Evolutionary conservation across 768 basidiomycete species (phyloP).

Genomic region (Jaapia argillacea): DNA sequence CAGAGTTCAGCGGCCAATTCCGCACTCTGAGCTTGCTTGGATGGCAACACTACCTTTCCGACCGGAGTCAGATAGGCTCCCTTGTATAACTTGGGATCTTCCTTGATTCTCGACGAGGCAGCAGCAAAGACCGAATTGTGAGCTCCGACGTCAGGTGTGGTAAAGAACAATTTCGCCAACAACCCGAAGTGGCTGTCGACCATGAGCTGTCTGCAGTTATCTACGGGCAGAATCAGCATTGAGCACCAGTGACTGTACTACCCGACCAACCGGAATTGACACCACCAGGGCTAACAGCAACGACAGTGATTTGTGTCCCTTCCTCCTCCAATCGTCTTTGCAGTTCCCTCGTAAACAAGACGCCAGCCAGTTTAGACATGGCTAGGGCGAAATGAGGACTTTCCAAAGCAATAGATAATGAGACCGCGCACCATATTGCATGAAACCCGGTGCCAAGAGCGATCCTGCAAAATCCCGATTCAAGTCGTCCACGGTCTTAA

Average conservation of each 20-base stretch:
- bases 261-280: not conserved
- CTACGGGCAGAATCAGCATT: not conserved
- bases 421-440: no score
- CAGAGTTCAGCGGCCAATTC: not conserved
- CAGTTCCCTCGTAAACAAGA: not conserved
- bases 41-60: not conserved
- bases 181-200: not conserved
- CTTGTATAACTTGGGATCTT: not conserved
- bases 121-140: not conserved
- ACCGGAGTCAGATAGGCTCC: not conserved
- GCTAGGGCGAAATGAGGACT: no score
- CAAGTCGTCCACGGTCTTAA: no score
- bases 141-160: not conserved
- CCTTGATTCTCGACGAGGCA: not conserved
- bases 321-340: not conserved
- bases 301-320: not conserved
- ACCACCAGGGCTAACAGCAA: not conserved
- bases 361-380: not conserved
- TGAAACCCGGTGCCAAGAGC: constrained; percentile 7
- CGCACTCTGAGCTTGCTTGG: not conserved
- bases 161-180: not conserved
- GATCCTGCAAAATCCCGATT: constrained; percentile 13
- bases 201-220: not conserved
- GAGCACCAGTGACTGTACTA: not conserved
- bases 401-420: no score